phyloP scores from a whole-genome alignment of 768 basidiomycete genomes.

The Boletus reticulatus region DNA sequence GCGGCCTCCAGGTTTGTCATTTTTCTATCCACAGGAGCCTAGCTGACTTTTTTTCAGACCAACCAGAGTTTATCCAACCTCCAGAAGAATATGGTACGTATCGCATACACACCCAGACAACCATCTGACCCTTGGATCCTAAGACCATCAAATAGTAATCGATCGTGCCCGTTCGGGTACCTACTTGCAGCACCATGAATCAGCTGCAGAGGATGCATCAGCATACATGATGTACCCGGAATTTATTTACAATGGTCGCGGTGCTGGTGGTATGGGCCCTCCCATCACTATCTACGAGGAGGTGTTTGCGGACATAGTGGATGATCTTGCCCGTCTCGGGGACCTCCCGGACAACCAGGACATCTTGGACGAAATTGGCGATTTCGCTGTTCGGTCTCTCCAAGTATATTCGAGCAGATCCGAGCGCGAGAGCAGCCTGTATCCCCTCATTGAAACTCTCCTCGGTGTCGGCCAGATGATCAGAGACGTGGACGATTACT shows the following conservation, averaged over 20 bases:
- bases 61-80: neutral
- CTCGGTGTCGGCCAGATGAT: neutral
- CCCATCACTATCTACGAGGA: neutral
- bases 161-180: neutral
- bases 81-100: neutral
- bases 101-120: no score
- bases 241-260: neutral
- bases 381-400: neutral
- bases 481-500: no score
- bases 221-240: neutral
- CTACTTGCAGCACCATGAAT: neutral
- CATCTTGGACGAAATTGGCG: neutral
- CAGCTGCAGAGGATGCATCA: no score
- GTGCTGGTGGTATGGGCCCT: neutral
- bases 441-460: neutral
- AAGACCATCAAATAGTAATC: neutral
- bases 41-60: neutral
- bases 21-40: neutral
- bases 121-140: neutral
- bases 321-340: neutral
- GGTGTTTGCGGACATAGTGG: neutral
- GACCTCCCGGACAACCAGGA: neutral
- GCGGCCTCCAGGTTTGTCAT: neutral
- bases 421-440: neutral
- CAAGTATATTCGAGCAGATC: no score